phyloP scores from a whole-genome alignment of 2,329 filamentous ascomycete species.

The Aspergillus sclerotialis region DNA sequence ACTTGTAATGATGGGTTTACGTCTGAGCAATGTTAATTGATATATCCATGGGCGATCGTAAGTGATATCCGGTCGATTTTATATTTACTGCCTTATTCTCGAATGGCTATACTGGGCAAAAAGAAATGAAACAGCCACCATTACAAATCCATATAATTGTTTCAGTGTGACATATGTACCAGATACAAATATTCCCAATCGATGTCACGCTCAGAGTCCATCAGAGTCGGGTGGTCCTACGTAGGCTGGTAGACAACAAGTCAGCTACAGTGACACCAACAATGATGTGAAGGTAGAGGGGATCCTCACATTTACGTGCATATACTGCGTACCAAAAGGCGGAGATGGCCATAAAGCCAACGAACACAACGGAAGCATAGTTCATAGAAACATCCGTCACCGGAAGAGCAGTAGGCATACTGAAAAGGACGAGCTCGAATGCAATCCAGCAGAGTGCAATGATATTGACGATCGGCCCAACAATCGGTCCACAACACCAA shows the following conservation, averaged over 20 bases:
- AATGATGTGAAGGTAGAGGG: conserved; percentile 7
- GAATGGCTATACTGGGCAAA: too few relatives aligned
- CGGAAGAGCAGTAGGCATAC: conserved; percentile 47
- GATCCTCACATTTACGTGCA: conserved; percentile 47
- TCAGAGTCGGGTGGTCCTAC: conserved; percentile 30
- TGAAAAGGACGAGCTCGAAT: conserved; percentile 50
- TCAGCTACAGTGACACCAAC: conserved; percentile 1
- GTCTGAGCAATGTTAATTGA: too few relatives aligned
- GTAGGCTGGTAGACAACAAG: conserved; percentile 20
- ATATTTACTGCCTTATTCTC: too few relatives aligned
- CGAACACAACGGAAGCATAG: conserved; percentile 53
- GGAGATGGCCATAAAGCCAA: conserved; percentile 47
- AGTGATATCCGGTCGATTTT: too few relatives aligned
- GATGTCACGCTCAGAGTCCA: conserved; percentile 8
- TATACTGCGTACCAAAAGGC: conserved; percentile 46
- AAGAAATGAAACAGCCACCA: too few relatives aligned
- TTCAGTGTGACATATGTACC: too few relatives aligned
- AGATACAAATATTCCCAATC: too few relatives aligned
- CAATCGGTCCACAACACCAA: conserved; percentile 40
- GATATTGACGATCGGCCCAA: conserved; percentile 41
- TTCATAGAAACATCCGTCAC: conserved; percentile 50
- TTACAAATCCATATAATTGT: too few relatives aligned
- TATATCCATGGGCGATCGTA: too few relatives aligned
- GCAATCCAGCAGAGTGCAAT: conserved; percentile 45
- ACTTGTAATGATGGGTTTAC: neutral